Evolutionary conservation across 441 rosid genomes (phyloP), one percentile per base, ranked within the genome.

Genomic region (Dalechampia spathulata): DNA sequence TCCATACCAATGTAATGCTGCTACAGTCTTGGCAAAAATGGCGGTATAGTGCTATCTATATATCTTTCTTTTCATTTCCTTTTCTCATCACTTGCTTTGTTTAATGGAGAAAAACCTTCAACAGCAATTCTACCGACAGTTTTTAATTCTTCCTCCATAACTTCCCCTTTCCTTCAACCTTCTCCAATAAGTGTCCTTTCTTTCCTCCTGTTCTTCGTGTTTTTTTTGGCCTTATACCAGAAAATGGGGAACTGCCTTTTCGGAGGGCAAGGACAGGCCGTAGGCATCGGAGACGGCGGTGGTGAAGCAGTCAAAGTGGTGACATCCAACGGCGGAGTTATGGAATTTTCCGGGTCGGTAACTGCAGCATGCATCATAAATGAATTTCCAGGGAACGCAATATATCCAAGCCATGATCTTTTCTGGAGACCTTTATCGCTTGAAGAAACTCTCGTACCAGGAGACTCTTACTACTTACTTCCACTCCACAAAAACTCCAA

Each of bases 191-290:
- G n/a, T n/a, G n/a, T n/a, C n/a, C n/a, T n/a, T n/a, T n/a, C n/a
- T n/a, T n/a, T n/a, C n/a, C n/a, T n/a, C n/a, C n/a, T n/a, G n/a
- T n/a, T n/a, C n/a, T n/a, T n/a, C n/a, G n/a, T n/a, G n/a, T n/a
- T n/a, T n/a, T n/a, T n/a, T n/a, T n/a, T n/a, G n/a, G n/a, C n/a
- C n/a, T n/a, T n/a, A n/a, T n/a, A n/a, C n/a, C n/a, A n/a, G n/a
- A n/a, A n/a, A 20, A 89, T 89, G 97, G 95, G 95, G 6, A 86
- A 86, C 60, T 89, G 97, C 70, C 62, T 89, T 41, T 78, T 89
- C 50, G n/a, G 92, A 74, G 90, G 85, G 41, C 49, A 73, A 4
- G 1, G 83, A 82, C 82, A 74, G n/a, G n/a, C n/a, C n/a, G n/a
- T n/a, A n/a, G n/a, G n/a, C n/a, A n/a, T n/a, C 13, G 63, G 42